Evolutionary conservation across 257 asterid genomes (phyloP).

Genomic region (Plantago elongata): DNA sequence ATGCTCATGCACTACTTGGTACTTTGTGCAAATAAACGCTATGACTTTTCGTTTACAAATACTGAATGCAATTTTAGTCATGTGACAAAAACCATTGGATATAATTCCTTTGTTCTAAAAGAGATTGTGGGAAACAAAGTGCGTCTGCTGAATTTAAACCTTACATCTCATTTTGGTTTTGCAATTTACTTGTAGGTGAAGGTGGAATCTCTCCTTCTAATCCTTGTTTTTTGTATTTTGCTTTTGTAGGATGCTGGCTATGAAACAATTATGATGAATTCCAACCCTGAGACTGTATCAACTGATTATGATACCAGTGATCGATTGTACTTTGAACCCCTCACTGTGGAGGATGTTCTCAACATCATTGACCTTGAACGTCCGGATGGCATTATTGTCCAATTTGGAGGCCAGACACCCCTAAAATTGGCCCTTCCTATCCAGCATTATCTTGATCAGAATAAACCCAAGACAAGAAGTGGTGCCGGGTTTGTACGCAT

Average conservation of each 20-base stretch:
- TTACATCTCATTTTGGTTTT: no score
- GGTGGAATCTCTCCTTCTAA: neutral
- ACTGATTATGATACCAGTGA: slow-evolving; percentile 98
- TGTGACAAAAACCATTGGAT: no score
- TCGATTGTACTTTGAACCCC: slow-evolving; percentile 94
- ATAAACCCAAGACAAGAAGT: slow-evolving; percentile 51
- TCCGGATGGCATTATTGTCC: slow-evolving; percentile 97
- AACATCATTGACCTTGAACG: slow-evolving; percentile 87
- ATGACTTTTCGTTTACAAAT: no score
- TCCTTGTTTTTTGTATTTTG: neutral
- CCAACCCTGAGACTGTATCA: slow-evolving; percentile 95
- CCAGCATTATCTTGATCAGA: slow-evolving; percentile 64
- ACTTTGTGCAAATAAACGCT: no score
- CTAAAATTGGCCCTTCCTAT: slow-evolving; percentile 81
- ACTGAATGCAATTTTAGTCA: no score
- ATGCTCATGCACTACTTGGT: no score
- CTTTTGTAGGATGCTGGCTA: slow-evolving; percentile 77
- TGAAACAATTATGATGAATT: slow-evolving; percentile 98
- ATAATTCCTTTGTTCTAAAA: no score
- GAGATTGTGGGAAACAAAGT: no score
- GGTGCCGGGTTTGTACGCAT: slow-evolving; percentile 70
- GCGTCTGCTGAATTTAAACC: no score
- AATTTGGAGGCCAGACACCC: slow-evolving; percentile 98
- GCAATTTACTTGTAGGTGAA: no score
- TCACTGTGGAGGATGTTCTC: slow-evolving; percentile 89